A percentile compares a stretch with the other conserved stretches of the same genome.
phyloP scores from a whole-genome alignment of 2,329 filamentous ascomycete genomes.

The Zymoseptoria crescenta region DNA sequence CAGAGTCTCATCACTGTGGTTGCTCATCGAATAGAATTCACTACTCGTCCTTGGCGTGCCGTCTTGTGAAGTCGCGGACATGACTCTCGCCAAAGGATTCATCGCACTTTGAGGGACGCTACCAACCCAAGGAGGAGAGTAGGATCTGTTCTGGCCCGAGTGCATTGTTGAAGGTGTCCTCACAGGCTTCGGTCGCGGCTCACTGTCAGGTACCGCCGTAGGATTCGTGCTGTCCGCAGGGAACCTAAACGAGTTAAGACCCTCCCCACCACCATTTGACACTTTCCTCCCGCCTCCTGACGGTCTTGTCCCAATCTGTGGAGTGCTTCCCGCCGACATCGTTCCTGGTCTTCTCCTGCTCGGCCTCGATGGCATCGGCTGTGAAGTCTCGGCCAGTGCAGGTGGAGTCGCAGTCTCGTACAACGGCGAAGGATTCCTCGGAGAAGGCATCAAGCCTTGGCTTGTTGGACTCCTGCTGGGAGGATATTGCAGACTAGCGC shows the following conservation, averaged over 20 bases:
- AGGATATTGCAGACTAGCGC: slow-evolving; percentile 72
- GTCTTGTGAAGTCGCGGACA: slow-evolving; percentile 68
- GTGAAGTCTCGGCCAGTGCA: slow-evolving; percentile 7
- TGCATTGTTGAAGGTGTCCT: slow-evolving; percentile 27
- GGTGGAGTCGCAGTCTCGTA: slow-evolving; percentile 34
- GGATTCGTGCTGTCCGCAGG: slow-evolving; percentile 23
- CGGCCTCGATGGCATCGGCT: slow-evolving; percentile 16
- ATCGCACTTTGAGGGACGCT: slow-evolving; percentile 36
- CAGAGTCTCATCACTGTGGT: slow-evolving; percentile 88
- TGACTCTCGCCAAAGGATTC: slow-evolving; percentile 56
- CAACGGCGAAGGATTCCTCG: slow-evolving; percentile 36
- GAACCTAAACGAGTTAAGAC: slow-evolving; percentile 24
- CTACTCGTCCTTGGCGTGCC: slow-evolving; percentile 83
- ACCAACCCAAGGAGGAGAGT: slow-evolving; percentile 21
- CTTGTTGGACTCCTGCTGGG: slow-evolving; percentile 29
- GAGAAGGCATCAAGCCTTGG: slow-evolving; percentile 6
- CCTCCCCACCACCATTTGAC: neutral
- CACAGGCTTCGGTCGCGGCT: slow-evolving; percentile 19
- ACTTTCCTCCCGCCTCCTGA: neutral
- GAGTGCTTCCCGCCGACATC: slow-evolving; percentile 25
- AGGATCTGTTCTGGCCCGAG: slow-evolving; percentile 27
- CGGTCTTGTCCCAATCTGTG: slow-evolving; percentile 20
- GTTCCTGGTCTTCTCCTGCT: slow-evolving; percentile 22
- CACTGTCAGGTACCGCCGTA: slow-evolving; percentile 8
- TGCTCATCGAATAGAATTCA: slow-evolving; percentile 91